These are phyloP conservation scores for Diaporthe longicolla DNA, from an alignment of 2,329 filamentous ascomycete genomes.

Conservation along the genomic window DNA sequence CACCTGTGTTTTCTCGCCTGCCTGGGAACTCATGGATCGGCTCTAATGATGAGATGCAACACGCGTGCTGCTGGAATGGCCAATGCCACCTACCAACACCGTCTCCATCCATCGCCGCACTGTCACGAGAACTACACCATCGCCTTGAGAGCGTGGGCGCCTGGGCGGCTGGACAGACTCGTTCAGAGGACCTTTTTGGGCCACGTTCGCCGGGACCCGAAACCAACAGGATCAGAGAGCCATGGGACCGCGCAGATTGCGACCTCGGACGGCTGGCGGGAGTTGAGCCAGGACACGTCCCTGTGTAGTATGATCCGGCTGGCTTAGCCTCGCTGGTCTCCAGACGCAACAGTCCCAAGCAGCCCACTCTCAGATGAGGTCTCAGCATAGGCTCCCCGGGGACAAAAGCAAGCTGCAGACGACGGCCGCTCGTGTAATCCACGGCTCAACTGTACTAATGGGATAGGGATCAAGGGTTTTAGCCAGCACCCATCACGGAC, in stretches of 20 bases:
- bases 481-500: conserved; percentile 3
- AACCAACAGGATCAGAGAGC: conserved; percentile 39
- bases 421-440: conserved; percentile 27
- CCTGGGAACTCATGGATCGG: conserved; percentile 6
- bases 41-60: conserved; percentile 27
- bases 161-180: conserved; percentile 15
- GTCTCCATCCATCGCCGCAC: background rate
- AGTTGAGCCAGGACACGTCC: conserved; percentile 27
- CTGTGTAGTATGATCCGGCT: conserved; percentile 18
- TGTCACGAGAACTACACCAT: background rate
- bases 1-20: conserved; percentile 12
- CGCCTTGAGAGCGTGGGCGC: background rate
- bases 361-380: conserved; percentile 33
- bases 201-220: conserved; percentile 34
- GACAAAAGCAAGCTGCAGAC: conserved; percentile 29
- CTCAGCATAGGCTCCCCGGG: conserved; percentile 24
- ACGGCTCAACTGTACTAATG: background rate
- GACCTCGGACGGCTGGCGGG: conserved; percentile 35
- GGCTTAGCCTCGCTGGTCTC: conserved; percentile 37
- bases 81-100: background rate
- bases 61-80: conserved; percentile 26
- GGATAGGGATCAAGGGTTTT: conserved; percentile 28
- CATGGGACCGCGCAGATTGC: conserved; percentile 38
- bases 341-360: conserved; percentile 26
- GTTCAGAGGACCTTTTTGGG: conserved; percentile 34